Percentiles rank a stretch among this genome's conserved stretches.
Conservation (phyloP, 257 asterid genomes). For the Solanum arcanum region DNA sequence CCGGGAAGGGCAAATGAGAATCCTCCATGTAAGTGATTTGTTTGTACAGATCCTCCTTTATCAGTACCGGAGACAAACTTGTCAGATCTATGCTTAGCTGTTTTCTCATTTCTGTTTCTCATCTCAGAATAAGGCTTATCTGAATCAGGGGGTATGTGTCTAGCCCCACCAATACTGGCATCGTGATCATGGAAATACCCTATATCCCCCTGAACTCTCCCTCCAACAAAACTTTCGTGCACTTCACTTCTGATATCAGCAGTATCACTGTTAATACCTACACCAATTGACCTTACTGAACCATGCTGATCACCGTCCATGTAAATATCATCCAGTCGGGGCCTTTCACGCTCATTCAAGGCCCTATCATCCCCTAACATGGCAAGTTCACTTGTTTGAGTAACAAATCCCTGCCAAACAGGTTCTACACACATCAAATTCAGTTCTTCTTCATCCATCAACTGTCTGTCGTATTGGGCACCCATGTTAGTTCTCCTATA, state of each 20-base stretch:
- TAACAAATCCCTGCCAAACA: slow-evolving; percentile 20
- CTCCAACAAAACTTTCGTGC: slow-evolving; percentile 9
- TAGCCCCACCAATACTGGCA: slow-evolving; percentile 12
- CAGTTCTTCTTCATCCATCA: slow-evolving; percentile 15
- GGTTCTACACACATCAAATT: slow-evolving; percentile 14
- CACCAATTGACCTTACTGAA: slow-evolving; percentile 23
- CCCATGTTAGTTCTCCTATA: slow-evolving; percentile 4
- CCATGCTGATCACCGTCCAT: slow-evolving; percentile 15
- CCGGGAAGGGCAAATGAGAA: slow-evolving; percentile 16
- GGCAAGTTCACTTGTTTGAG: slow-evolving; percentile 8
- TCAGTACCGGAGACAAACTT: background rate
- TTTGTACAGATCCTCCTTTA: slow-evolving; percentile 1
- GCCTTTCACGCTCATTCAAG: slow-evolving; percentile 3
- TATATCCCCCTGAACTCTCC: slow-evolving; percentile 7
- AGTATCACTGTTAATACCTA: slow-evolving; percentile 13
- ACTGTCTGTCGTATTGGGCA: slow-evolving; percentile 12
- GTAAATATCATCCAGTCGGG: slow-evolving; percentile 6
- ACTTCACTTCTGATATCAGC: slow-evolving; percentile 15
- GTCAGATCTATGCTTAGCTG: background rate
- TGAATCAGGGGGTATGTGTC: slow-evolving; percentile 3
- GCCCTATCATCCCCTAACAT: slow-evolving; percentile 6
- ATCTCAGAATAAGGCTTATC: slow-evolving; percentile 5
- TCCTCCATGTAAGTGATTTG: slow-evolving; percentile 6
- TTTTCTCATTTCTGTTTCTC: background rate
- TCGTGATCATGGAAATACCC: slow-evolving; percentile 4